Evolutionary conservation across 805 yeast genomes (phyloP), one percentile per base, ranked within the genome.

Genomic region (Kuraishia floccosa): DNA sequence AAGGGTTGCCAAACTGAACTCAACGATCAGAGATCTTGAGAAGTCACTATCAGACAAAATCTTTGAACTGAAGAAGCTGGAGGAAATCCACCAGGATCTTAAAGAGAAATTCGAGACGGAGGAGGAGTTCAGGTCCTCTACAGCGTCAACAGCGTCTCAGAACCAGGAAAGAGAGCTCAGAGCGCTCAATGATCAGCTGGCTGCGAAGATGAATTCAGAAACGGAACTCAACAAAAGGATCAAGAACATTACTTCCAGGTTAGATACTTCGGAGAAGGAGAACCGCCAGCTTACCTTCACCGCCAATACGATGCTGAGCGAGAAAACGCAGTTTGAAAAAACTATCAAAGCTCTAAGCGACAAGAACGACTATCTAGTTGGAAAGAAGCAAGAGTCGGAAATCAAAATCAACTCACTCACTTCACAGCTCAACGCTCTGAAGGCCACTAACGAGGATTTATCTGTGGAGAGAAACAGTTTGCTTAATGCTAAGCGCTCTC

Each of bases 141-240:
- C 55, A 2, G 41, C 50, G 4, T 52, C 56, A 5, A 35, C 41
- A 18, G 40, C 42, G 16, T 38, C 50, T 3, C 41, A 43, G 10
- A 38, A 49, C 15, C 60, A 57, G 30, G 68, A 61, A 29, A 59
- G 56, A 20, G 81, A 81, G 41, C 56, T 79, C 30, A 63, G 68
- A 31, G 56, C 59, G 30, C 47, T 81, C 35, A 71, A 67, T 38
- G 60, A 60, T 22, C 75, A 74, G 28, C 46, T 83, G 24, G 60
- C 65, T 23, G 57, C 60, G 33, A 65, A 71, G 39, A 58, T 75
- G 54, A 74, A 75, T 41, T 63, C 61, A 24, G 94, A 84, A 48
- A 74, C 84, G 1, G 72, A 68, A 19, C 49, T 79, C 33, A 70
- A 76, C 36, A 79, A 76, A 40, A 76, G 69, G 28, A 58, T 76